phyloP scores from a whole-genome alignment of 2,329 filamentous ascomycete species.

The Xylariaceae sp. region DNA sequence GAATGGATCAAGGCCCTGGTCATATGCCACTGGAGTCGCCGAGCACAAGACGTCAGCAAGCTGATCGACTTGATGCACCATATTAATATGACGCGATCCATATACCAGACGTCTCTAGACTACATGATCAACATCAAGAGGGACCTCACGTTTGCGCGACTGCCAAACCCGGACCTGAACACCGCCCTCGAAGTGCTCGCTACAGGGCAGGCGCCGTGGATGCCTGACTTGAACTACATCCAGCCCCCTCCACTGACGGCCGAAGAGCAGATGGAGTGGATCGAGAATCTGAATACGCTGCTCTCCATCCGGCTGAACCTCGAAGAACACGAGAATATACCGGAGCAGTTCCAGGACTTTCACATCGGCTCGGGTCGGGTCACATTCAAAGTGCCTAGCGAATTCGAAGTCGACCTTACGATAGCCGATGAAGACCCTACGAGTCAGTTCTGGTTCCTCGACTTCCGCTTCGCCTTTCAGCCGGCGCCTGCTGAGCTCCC shows the following conservation, averaged over 20 bases:
- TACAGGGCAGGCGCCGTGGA: conserved; percentile 68
- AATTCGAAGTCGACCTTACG: conserved; percentile 91
- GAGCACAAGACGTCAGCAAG: conserved; percentile 72
- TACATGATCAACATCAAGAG: conserved; percentile 67
- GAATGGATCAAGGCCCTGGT: conserved; percentile 93
- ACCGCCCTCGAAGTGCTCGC: conserved; percentile 83
- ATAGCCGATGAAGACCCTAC: conserved; percentile 79
- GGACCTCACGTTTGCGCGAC: conserved; percentile 64
- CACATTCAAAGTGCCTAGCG: conserved; percentile 74
- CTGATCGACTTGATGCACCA: conserved; percentile 82
- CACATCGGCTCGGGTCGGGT: conserved; percentile 78
- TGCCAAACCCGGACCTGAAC: conserved; percentile 85
- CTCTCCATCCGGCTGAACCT: conserved; percentile 79
- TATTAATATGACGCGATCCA: conserved; percentile 56
- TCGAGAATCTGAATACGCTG: conserved; percentile 77
- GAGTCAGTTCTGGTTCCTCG: conserved; percentile 89
- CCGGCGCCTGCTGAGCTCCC: conserved; percentile 60
- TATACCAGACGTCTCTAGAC: conserved; percentile 56
- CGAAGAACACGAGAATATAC: conserved; percentile 71
- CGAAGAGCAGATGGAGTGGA: conserved; percentile 65
- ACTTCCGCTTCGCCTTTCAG: conserved; percentile 77
- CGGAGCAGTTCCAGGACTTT: conserved; percentile 71
- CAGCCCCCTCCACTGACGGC: conserved; percentile 65
- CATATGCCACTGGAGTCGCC: conserved; percentile 82
- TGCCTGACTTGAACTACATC: conserved; percentile 80